Evolutionary conservation across 2,329 filamentous ascomycete genomes (phyloP).

Genomic region (Fusarium clavum): DNA sequence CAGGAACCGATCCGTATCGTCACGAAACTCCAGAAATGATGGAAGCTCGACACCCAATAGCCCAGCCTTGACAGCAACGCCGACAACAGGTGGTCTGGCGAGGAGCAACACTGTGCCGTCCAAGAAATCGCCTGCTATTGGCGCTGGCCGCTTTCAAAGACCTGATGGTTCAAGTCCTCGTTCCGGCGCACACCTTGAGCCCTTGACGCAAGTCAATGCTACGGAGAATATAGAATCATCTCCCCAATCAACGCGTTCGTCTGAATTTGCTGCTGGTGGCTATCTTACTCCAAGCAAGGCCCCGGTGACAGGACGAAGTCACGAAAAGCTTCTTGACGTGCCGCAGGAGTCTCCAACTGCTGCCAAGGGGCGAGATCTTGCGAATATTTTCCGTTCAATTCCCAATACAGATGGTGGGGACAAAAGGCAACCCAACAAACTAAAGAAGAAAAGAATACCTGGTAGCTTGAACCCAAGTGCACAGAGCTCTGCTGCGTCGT

Average conservation of each 20-base stretch:
- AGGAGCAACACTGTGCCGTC: slow-evolving; percentile 94
- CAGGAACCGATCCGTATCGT: slow-evolving; percentile 92
- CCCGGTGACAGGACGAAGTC: slow-evolving; percentile 58
- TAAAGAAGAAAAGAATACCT: slow-evolving; percentile 86
- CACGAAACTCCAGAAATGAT: slow-evolving; percentile 83
- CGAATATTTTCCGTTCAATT: slow-evolving; percentile 77
- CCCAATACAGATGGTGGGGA: slow-evolving; percentile 70
- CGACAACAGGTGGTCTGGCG: slow-evolving; percentile 66
- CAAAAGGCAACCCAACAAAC: slow-evolving; percentile 84
- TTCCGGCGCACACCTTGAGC: slow-evolving; percentile 53
- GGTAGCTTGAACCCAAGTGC: slow-evolving; percentile 85
- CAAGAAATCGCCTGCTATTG: slow-evolving; percentile 82
- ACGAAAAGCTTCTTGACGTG: slow-evolving; percentile 60
- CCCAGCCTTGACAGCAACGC: slow-evolving; percentile 64
- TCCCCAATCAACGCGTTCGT: slow-evolving; percentile 47
- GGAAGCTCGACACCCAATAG: slow-evolving; percentile 77
- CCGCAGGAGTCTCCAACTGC: slow-evolving; percentile 63
- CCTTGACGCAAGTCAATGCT: slow-evolving; percentile 52
- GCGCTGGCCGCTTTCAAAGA: slow-evolving; percentile 72
- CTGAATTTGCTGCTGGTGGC: slow-evolving; percentile 42
- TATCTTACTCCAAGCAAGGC: slow-evolving; percentile 47
- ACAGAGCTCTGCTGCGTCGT: slow-evolving; percentile 87
- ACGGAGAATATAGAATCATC: slow-evolving; percentile 40
- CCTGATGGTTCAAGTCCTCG: slow-evolving; percentile 47
- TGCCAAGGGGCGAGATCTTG: slow-evolving; percentile 73